phyloP scores from a whole-genome alignment of 768 basidiomycete genomes.

The Plicaturopsis crispa region DNA sequence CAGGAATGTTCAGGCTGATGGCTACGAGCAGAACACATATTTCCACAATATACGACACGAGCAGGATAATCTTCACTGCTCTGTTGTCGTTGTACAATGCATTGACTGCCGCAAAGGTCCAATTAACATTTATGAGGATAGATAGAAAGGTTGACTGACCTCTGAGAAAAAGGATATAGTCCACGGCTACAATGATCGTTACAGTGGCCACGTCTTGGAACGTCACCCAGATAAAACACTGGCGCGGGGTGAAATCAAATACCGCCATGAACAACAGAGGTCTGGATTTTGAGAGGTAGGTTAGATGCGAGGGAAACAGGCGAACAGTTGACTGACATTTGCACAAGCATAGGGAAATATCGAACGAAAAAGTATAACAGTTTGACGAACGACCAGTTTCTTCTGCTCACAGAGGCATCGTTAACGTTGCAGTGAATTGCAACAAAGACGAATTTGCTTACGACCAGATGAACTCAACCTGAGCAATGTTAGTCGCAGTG shows the following conservation, averaged over 20 bases:
- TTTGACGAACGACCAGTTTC: slow-evolving; percentile 18
- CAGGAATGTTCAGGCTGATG: not conserved
- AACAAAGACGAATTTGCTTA: slow-evolving; percentile 16
- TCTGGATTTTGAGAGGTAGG: no score
- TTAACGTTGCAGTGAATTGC: no score
- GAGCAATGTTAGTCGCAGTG: no score
- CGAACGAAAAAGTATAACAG: slow-evolving; percentile 22
- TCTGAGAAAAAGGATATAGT: slow-evolving; percentile 19
- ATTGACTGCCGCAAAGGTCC: slow-evolving; percentile 2
- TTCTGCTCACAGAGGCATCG: slow-evolving; percentile 13
- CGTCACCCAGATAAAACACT: not conserved
- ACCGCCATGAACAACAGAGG: no score
- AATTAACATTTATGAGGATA: not conserved
- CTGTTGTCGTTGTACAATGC: slow-evolving; percentile 5
- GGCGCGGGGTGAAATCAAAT: no score
- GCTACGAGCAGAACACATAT: slow-evolving; percentile 2
- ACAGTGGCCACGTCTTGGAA: slow-evolving; percentile 16
- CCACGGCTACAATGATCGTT: slow-evolving; percentile 18
- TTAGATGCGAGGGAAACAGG: no score
- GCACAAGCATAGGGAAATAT: slow-evolving; percentile 19
- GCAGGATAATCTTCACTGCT: not conserved
- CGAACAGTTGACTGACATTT: slow-evolving; percentile 18
- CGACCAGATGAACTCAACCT: slow-evolving; percentile 35
- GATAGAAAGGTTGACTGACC: slow-evolving; percentile 14
- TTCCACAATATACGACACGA: not conserved